phyloP scores from a whole-genome alignment of 345 rosid genomes.

The Brassica nigra region DNA sequence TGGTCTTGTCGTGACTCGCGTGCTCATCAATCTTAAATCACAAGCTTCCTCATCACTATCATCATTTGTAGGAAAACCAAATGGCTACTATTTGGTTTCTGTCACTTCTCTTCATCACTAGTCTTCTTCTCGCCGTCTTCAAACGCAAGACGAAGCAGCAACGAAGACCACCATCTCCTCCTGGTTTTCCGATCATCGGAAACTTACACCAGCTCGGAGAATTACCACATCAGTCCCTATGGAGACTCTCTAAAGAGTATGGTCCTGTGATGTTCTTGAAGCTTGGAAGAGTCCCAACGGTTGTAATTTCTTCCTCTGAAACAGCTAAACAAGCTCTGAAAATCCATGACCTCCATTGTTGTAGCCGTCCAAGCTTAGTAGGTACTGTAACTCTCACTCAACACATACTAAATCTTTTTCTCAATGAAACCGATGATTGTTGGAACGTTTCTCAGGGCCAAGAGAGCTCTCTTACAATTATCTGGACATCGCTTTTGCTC shows the following conservation, averaged over 20 bases:
- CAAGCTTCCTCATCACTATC: background rate
- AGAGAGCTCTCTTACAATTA: slow-evolving; percentile 50
- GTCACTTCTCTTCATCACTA: slow-evolving; percentile 3
- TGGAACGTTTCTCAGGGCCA: slow-evolving; percentile 22
- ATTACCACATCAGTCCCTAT: slow-evolving; percentile 42
- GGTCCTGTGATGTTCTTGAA: slow-evolving; percentile 43
- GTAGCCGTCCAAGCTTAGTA: slow-evolving; percentile 31
- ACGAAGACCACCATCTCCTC: slow-evolving; percentile 28
- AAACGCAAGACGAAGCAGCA: slow-evolving; percentile 25
- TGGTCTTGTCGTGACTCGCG: background rate
- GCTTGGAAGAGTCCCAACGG: slow-evolving; percentile 34
- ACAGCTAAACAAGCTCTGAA: slow-evolving; percentile 31
- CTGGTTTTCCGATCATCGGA: slow-evolving; percentile 43
- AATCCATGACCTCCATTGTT: slow-evolving; percentile 25
- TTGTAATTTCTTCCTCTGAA: slow-evolving; percentile 35
- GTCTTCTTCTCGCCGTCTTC: slow-evolving; percentile 23
- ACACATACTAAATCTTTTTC: too few species aligned
- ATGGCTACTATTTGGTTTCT: slow-evolving; percentile 23
- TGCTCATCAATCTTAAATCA: background rate
- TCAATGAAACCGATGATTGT: too few species aligned
- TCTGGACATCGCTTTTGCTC: slow-evolving; percentile 50
- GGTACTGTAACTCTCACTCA: slow-evolving; percentile 17
- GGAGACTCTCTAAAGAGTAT: slow-evolving; percentile 36
- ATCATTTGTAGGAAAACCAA: background rate
- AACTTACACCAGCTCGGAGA: slow-evolving; percentile 42